Evolutionary conservation across 345 rosid species (phyloP).

Genomic region (Carallia brachiata): DNA sequence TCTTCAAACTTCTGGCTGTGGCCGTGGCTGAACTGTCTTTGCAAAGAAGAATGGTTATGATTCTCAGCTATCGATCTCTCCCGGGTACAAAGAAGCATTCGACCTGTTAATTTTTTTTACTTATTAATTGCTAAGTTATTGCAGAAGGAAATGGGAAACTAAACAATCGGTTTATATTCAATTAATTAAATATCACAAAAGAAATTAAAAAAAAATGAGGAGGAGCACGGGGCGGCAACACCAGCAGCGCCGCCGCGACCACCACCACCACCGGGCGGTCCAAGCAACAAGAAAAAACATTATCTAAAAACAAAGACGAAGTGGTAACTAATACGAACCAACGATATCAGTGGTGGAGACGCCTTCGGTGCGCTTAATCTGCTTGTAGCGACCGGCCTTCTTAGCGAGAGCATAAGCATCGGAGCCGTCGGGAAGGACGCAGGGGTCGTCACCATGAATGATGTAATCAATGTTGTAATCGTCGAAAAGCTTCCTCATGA

Average conservation of each 20-base stretch:
- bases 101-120: conserved; percentile 36
- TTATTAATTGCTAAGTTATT: too few species aligned
- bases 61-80: conserved; percentile 57
- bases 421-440: conserved; percentile 76
- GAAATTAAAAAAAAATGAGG: neutral
- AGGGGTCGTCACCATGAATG: conserved; percentile 79
- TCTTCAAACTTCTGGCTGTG: conserved; percentile 55
- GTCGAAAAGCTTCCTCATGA: conserved; percentile 66
- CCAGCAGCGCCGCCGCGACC: neutral
- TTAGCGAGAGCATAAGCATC: conserved; percentile 77
- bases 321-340: conserved; percentile 32
- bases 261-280: neutral
- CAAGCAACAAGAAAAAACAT: neutral
- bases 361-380: conserved; percentile 81
- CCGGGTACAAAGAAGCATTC: conserved; percentile 73
- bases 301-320: neutral
- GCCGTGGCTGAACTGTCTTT: conserved; percentile 69
- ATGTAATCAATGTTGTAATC: conserved; percentile 66
- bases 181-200: neutral
- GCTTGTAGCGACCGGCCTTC: conserved; percentile 76
- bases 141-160: neutral
- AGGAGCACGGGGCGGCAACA: neutral
- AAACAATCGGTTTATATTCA: neutral
- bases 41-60: conserved; percentile 60
- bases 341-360: conserved; percentile 82